Base-by-base conservation (phyloP, 1,139 yeast species). In the Suhomyces maxii region DNA sequence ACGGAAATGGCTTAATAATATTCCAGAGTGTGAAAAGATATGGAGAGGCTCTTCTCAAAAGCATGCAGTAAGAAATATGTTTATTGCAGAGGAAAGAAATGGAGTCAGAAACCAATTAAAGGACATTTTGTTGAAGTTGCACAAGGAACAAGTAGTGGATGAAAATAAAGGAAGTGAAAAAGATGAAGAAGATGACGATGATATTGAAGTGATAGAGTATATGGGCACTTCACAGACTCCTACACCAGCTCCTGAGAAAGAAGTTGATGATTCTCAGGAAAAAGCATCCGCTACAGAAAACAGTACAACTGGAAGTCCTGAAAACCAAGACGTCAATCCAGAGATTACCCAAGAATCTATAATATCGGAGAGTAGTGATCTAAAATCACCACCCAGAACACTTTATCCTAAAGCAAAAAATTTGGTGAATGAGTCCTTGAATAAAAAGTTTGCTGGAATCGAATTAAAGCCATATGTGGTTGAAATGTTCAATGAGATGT, bases 1-100 rank as follows among this genome's bases (percentile, higher is more conserved):
- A 11, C 77, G 80, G 50, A 80, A 78, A 55, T 86, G 91, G 70
- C 69, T 89, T 42, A 67, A 71, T 34, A 66, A 77, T 40, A 82
- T 84, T 0, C 60, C 61, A 0, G 69, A 61, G 37, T 81, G 88
- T 48, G 73, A 83, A 35, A 61, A 64, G 33, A 56, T 80, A 10
- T 84, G 90, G 89, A 65, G 68, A 47, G 57, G 55, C 37, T 50
- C 62, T 36, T 60, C 49, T 37, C 52, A 40, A 45, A 47, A 48
- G 36, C 46, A 44, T 23, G 40, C 48, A 32, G 48, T 49, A 39
- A 45, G 48, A 28, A 34, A 39, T 9, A 40, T 55, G 38, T 71
- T 71, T 49, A 51, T 57, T 13, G 61, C 69, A 0, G 61, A 62
- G n/a, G 77, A 72, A 52, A 52, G 76, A 42, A 63, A 63, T 34